Base-by-base conservation (phyloP, 2,329 filamentous ascomycete species). In the Phialophora tarda region DNA sequence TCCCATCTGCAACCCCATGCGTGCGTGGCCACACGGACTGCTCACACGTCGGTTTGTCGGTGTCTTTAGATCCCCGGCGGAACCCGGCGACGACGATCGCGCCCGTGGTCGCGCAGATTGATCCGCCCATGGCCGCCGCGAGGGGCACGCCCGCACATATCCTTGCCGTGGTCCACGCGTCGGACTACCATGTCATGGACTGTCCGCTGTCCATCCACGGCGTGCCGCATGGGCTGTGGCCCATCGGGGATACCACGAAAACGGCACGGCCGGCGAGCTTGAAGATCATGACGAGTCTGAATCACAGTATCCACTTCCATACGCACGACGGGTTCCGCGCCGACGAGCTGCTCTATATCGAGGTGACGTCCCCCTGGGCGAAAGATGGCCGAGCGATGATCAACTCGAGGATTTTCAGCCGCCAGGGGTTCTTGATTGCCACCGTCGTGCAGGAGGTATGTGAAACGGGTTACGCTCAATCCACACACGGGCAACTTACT, bases 211-310 rank as follows among this genome's bases (percentile, higher is more conserved):
- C 56, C 12, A 64, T 71, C 34, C 65, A 70, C 51, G 64, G 58
- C 12, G 62, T 69, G 8, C 23, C 59, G 0, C 57, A 65, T 24
- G 71, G 71, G 3, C 34, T 68, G 26, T 64, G 54, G 30, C 41
- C 47, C 4, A 69, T 71, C 34, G 66, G 65, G n/a, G 70, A 73
- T 47, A 38, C 56, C 6, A 60, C 58, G 11, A 64, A 62, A 21
- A 69, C 65, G 12, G 63, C 28, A 2, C 61, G 38, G 4, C 50
- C 65, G 11, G 28, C 55, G 11, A 57, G 54, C 1, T 55, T 69
- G 58, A 73, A 71, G 47, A 66, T 73, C 63, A 66, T 66, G 66
- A 73, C 71, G 7, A 71, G 66, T 63, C 62, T 73, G n/a, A 73
- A 73, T 48, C 71, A 73, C 38, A 63, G 65, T 1, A 65, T 73